Evolutionary conservation across 2,329 filamentous ascomycete species (phyloP).

Genomic region (Diaporthe nobilis): DNA sequence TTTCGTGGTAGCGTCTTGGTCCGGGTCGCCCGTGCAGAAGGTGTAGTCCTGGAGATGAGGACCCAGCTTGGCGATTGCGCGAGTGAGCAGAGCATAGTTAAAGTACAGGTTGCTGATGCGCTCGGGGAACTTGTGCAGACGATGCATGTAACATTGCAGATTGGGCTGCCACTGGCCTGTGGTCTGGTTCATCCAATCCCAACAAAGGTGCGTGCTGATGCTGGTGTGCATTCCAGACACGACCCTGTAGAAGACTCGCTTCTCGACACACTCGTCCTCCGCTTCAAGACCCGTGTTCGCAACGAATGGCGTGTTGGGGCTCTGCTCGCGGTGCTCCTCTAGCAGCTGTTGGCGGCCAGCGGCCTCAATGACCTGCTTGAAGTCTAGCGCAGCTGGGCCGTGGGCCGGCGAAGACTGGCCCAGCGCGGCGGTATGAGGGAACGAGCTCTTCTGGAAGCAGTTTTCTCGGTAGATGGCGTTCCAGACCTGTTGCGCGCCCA

Average conservation of each 20-base stretch:
- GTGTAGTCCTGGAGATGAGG: conserved; percentile 85
- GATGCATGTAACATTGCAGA: conserved; percentile 85
- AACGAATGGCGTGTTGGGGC: conserved; percentile 70
- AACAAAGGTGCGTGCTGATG: conserved; percentile 96
- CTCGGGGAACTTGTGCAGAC: conserved; percentile 89
- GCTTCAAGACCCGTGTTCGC: conserved; percentile 78
- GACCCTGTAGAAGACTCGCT: conserved; percentile 97
- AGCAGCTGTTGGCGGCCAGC: conserved; percentile 73
- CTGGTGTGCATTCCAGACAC: conserved; percentile 98
- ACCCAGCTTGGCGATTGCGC: conserved; percentile 90
- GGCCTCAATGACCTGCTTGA: conserved; percentile 72
- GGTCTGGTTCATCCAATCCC: conserved; percentile 94
- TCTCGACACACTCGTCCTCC: conserved; percentile 95
- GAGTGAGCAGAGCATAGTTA: conserved; percentile 96
- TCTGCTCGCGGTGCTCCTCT: conserved; percentile 69
- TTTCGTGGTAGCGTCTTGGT: conserved; percentile 84
- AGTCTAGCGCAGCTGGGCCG: conserved; percentile 71
- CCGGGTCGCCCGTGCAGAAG: conserved; percentile 89
- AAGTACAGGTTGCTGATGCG: conserved; percentile 98
- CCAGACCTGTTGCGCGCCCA: conserved; percentile 91
- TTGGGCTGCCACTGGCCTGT: conserved; percentile 96
- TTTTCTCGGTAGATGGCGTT: conserved; percentile 97
- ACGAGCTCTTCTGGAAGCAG: conserved; percentile 84
- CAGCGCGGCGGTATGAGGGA: conserved; percentile 70
- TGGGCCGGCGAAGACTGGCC: conserved; percentile 60